Evolutionary conservation across 495 filamentous ascomycete genomes (phyloP), one percentile per base, ranked within the genome.

Genomic region (Hypoxylon fuscum): DNA sequence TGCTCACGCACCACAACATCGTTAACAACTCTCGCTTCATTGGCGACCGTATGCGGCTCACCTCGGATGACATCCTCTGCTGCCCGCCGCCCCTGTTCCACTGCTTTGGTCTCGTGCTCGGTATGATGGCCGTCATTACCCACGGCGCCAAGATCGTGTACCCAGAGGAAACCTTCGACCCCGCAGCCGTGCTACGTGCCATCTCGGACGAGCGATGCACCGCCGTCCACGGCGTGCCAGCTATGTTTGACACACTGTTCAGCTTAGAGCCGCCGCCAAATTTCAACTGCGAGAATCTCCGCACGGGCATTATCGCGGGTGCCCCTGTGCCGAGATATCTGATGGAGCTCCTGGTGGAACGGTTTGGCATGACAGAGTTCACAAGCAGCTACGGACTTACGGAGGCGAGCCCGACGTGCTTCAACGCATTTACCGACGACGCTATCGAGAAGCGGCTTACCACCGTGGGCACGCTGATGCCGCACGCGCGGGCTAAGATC

Each of bases 11-110:
- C 61, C 87, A 86, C 69, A 89, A 88, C 74, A 76, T 90, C 25
- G 79, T 90, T 18, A 90, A 90, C 70, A 90, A 90, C 68, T 81
- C 86, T 12, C 81, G 82, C 31, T 87, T 88, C 68, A 87, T 91
- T 51, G 88, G 86, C 41, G 81, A 88, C 61, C 84, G 88, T 60
- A 87, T 90, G 85, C 74, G 77, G 8, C 76, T 90, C 1, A 83
- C 81, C 3, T 80, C 85, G 0, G 75, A 78, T 50, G 87, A 90
- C 69, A 76, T 83, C 27, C 78, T 91, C 44, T 89, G 87, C 76
- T 90, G 87, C 67, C 87, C 88, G 1, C 87, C 87, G 1, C 88
- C 87, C 0, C 76, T 90, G 0, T 91, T 90, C 74, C 88, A 90
- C 74, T 90, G 88, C 77, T 91, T 91, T 68, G 87, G 87, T 11